phyloP scores from a whole-genome alignment of 129 eudicot species.

The Chrysanthemum lavandulifolium region DNA sequence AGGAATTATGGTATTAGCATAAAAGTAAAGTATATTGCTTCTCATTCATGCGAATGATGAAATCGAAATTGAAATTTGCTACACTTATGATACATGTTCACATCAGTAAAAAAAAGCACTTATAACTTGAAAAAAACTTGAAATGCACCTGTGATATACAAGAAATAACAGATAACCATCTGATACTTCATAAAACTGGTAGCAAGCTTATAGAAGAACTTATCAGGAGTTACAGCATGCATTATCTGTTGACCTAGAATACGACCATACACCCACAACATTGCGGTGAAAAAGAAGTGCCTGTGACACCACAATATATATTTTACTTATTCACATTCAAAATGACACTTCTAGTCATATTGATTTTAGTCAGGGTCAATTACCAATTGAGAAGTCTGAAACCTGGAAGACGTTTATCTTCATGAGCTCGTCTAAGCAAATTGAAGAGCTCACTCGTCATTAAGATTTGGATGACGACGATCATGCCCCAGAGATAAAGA shows the following conservation, averaged over 20 bases:
- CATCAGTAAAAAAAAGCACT: not conserved
- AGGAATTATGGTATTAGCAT: conserved; percentile 10
- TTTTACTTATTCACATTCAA: conserved; percentile 4
- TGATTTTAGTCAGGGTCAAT: not conserved
- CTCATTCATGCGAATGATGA: not conserved
- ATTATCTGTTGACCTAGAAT: conserved; percentile 65
- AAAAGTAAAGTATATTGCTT: not conserved
- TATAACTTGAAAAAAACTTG: not conserved
- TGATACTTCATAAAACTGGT: conserved; percentile 71
- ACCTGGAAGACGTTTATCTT: conserved; percentile 75
- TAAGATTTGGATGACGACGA: conserved; percentile 65
- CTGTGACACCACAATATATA: conserved; percentile 33
- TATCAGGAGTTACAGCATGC: conserved; percentile 74
- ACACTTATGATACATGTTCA: not conserved
- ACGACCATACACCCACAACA: conserved; percentile 85
- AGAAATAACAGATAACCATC: conserved; percentile 80
- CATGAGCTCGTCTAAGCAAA: conserved; percentile 72
- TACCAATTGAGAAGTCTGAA: conserved; percentile 85
- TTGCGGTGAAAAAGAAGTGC: conserved; percentile 89
- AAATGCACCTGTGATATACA: conserved; percentile 67
- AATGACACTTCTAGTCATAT: not conserved
- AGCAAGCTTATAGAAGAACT: conserved; percentile 58
- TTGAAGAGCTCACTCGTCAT: conserved; percentile 78
- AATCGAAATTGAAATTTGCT: not conserved
- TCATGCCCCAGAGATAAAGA: conserved; percentile 74